These are phyloP conservation scores for Achaetomium macrosporum DNA, from an alignment of 2,329 filamentous ascomycete genomes.

Conservation along the genomic window DNA sequence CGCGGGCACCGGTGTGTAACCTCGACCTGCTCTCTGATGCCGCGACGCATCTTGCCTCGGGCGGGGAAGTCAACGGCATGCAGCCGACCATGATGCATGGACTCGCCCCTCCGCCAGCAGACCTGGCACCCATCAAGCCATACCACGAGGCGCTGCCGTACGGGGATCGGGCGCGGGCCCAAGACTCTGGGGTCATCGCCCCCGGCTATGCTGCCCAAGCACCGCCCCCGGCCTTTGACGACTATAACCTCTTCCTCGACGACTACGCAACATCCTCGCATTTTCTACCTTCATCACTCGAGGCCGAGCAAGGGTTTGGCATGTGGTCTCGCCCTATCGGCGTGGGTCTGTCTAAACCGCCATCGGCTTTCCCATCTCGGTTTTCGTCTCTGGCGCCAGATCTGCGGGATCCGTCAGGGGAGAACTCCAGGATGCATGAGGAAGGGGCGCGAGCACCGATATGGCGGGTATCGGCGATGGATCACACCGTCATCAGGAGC, in stretches of 20 bases:
- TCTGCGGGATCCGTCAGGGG: slow-evolving; percentile 39
- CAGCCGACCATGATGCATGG: slow-evolving; percentile 43
- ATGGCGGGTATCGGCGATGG: slow-evolving; percentile 47
- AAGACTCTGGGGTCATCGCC: slow-evolving; percentile 38
- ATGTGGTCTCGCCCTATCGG: slow-evolving; percentile 44
- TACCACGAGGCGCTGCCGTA: slow-evolving; percentile 47
- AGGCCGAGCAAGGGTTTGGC: slow-evolving; percentile 47
- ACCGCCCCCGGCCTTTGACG: slow-evolving; percentile 42
- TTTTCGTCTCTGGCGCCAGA: slow-evolving; percentile 51
- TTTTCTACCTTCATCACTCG: slow-evolving; percentile 50
- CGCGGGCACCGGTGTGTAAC: slow-evolving; percentile 47
- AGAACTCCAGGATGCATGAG: slow-evolving; percentile 35
- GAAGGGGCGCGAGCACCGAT: slow-evolving; percentile 35
- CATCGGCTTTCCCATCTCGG: slow-evolving; percentile 49
- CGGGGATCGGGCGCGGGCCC: slow-evolving; percentile 42
- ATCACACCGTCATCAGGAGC: slow-evolving; percentile 51
- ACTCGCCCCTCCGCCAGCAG: slow-evolving; percentile 36
- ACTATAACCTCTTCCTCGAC: slow-evolving; percentile 55
- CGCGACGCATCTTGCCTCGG: slow-evolving; percentile 47
- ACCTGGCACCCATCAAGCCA: slow-evolving; percentile 41
- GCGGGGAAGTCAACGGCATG: slow-evolving; percentile 49
- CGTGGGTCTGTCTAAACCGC: slow-evolving; percentile 38
- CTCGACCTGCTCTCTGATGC: slow-evolving; percentile 55
- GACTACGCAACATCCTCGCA: slow-evolving; percentile 50
- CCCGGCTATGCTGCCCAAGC: slow-evolving; percentile 36